A percentile compares a stretch with the other conserved stretches of the same genome.
Evolutionary conservation across 148 eudicot species (phyloP).

Genomic region (Bassia scoparia): DNA sequence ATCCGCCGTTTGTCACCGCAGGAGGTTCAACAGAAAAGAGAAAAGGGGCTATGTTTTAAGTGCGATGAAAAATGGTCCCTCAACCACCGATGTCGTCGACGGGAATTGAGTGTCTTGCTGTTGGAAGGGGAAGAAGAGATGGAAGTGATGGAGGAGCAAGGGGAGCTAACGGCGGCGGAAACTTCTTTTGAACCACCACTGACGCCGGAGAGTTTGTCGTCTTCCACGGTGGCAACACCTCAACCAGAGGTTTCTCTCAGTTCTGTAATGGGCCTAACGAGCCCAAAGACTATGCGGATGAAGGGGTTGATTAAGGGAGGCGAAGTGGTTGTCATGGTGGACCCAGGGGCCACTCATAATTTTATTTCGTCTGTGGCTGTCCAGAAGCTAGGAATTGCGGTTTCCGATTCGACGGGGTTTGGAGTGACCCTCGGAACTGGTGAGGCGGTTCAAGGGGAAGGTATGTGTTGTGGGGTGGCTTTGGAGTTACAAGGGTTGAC

Average conservation of each 20-base stretch:
- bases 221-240: too few relatives aligned
- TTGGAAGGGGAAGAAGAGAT: not conserved
- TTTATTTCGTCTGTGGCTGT: not conserved
- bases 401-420: not conserved
- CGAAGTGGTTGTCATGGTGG: not conserved
- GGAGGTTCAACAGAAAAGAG: too few relatives aligned
- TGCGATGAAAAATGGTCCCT: too few relatives aligned
- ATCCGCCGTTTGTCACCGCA: too few relatives aligned
- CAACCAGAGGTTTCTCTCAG: not conserved
- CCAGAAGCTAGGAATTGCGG: not conserved
- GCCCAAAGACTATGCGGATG: not conserved
- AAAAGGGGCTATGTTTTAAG: too few relatives aligned
- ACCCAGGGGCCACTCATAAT: not conserved
- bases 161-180: too few relatives aligned
- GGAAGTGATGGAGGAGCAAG: too few relatives aligned
- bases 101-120: too few relatives aligned
- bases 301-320: not conserved
- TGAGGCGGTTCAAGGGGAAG: not conserved
- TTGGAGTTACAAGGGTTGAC: not conserved
- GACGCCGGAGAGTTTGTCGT: too few relatives aligned
- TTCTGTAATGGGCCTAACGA: not conserved
- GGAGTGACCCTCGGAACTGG: not conserved
- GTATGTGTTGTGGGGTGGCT: too few relatives aligned
- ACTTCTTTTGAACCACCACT: too few relatives aligned
- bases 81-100: too few relatives aligned